These are phyloP conservation scores for Tricholomella constricta DNA, from an alignment of 768 basidiomycete genomes.

Conservation along the genomic window DNA sequence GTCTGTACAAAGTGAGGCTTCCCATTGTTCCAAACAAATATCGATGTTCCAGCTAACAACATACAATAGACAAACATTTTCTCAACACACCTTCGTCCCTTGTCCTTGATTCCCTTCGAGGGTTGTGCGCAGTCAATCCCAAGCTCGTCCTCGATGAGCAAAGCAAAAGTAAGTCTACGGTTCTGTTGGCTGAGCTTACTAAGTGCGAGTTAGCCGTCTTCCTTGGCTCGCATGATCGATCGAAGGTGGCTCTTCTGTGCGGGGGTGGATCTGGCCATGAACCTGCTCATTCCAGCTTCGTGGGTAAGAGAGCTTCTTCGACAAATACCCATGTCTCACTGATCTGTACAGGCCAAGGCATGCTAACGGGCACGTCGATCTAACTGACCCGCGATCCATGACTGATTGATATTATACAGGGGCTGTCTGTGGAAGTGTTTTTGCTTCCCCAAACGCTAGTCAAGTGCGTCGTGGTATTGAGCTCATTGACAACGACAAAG, in stretches of 20 bases:
- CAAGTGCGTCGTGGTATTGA: conserved; percentile 86
- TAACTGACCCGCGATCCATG: background rate
- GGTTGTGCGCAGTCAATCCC: conserved; percentile 72
- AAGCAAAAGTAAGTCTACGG: conserved; percentile 59
- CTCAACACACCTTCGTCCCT: conserved; percentile 69
- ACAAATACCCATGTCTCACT: background rate
- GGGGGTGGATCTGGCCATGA: conserved; percentile 92
- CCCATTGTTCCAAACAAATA: background rate
- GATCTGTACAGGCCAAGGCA: conserved; percentile 61
- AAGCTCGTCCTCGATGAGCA: conserved; percentile 66
- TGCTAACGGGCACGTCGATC: conserved; percentile 60
- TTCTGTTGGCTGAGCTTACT: conserved; percentile 9
- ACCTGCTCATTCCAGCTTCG: conserved; percentile 86
- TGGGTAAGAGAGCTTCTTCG: conserved; percentile 58
- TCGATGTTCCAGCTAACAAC: background rate
- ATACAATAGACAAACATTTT: conserved; percentile 66
- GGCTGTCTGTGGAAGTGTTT: conserved; percentile 87
- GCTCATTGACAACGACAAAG: conserved; percentile 68
- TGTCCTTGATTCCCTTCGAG: conserved; percentile 77
- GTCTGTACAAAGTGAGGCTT: conserved; percentile 38
- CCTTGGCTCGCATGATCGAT: conserved; percentile 53
- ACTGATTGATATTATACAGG: conserved; percentile 24
- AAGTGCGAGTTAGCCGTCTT: conserved; percentile 56
- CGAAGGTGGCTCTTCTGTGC: conserved; percentile 76
- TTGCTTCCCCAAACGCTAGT: conserved; percentile 85